Evolutionary conservation across 2,329 filamentous ascomycete species (phyloP).

Genomic region (Monilinia aucupariae): DNA sequence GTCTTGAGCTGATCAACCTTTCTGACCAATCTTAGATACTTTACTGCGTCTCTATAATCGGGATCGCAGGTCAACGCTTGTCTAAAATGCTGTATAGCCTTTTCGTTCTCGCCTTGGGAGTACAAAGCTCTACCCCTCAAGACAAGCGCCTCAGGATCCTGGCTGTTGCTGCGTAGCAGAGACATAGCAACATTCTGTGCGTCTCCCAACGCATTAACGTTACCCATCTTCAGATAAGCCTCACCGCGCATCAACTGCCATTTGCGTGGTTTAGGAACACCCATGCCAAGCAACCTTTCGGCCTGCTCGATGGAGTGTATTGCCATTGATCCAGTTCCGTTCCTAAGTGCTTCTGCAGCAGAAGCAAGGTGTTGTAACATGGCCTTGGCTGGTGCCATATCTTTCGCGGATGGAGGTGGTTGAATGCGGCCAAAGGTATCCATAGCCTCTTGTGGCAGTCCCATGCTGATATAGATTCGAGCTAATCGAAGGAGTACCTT

Average conservation of each 20-base stretch:
- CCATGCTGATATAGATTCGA: slow-evolving; percentile 82
- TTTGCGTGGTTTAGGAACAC: slow-evolving; percentile 78
- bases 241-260: slow-evolving; percentile 92
- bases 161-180: slow-evolving; percentile 76
- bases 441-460: slow-evolving; percentile 80
- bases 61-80: slow-evolving; percentile 87
- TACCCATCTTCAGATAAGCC: slow-evolving; percentile 88
- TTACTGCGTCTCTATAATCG: slow-evolving; percentile 82
- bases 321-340: slow-evolving; percentile 82
- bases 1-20: slow-evolving; percentile 91
- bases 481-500: slow-evolving; percentile 87
- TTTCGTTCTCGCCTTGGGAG: slow-evolving; percentile 87
- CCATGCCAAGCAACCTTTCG: slow-evolving; percentile 68
- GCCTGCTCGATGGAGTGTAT: slow-evolving; percentile 88
- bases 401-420: slow-evolving; percentile 75
- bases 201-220: slow-evolving; percentile 80
- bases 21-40: slow-evolving; percentile 83
- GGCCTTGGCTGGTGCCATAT: slow-evolving; percentile 72
- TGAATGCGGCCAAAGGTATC: slow-evolving; percentile 75
- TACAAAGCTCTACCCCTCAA: slow-evolving; percentile 84
- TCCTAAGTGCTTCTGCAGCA: slow-evolving; percentile 69
- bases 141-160: slow-evolving; percentile 90
- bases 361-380: slow-evolving; percentile 80
- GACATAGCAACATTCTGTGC: slow-evolving; percentile 90
- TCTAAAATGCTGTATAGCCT: slow-evolving; percentile 87